Percentiles rank a stretch among this genome's conserved stretches.
Conservation (phyloP, 768 basidiomycete genomes). For the Suillus discolor region DNA sequence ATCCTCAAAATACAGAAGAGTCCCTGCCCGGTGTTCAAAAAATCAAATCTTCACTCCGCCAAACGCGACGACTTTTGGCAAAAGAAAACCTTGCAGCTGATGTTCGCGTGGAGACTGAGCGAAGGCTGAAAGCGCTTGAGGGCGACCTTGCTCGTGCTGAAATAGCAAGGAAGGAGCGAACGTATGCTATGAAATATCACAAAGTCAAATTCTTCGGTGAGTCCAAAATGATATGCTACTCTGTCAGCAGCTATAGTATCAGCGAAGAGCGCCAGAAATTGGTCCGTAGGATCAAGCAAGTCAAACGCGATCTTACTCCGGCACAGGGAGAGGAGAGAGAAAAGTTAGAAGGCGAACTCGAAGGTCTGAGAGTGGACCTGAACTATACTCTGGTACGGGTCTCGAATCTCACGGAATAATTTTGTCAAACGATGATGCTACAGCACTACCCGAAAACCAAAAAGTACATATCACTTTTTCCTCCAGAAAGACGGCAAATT, state of each 20-base stretch:
- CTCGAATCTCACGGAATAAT: neutral
- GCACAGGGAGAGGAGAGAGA: constrained; percentile 39
- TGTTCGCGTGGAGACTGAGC: constrained; percentile 78
- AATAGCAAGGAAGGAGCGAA: constrained; percentile 64
- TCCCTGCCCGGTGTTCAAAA: constrained; percentile 74
- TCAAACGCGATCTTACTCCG: constrained; percentile 54
- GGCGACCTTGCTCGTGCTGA: constrained; percentile 70
- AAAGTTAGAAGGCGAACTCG: constrained; percentile 49
- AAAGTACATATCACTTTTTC: constrained; percentile 92
- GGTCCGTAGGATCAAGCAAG: constrained; percentile 70
- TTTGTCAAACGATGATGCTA: neutral
- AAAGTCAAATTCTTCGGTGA: constrained; percentile 94
- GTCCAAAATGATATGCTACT: constrained; percentile 16
- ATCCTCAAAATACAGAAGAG: constrained; percentile 18
- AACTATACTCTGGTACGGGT: constrained; percentile 81
- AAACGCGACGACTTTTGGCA: constrained; percentile 79
- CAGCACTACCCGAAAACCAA: constrained; percentile 84
- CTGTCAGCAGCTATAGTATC: neutral
- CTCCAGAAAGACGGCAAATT: constrained; percentile 53
- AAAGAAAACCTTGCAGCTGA: constrained; percentile 89
- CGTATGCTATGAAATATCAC: constrained; percentile 79
- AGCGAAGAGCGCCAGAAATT: constrained; percentile 84
- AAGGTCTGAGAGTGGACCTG: constrained; percentile 78
- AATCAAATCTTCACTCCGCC: constrained; percentile 81
- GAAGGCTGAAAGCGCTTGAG: constrained; percentile 75